A percentile compares a stretch with the other conserved stretches of the same genome.
phyloP scores from a whole-genome alignment of 257 asterid genomes.

The Primulina eburnea region DNA sequence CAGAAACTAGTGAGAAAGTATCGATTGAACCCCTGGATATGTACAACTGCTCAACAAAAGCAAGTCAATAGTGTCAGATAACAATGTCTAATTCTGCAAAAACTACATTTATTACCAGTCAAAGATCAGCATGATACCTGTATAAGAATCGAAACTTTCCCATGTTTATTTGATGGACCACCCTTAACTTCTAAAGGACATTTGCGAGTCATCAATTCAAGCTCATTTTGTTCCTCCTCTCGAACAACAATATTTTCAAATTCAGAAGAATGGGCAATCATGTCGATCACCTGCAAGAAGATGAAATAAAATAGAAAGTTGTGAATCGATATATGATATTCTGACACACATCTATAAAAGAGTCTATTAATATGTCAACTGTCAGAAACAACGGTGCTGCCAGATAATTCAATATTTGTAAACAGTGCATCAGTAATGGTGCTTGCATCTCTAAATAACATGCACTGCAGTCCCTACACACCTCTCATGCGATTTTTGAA shows the following conservation, averaged over 20 bases:
- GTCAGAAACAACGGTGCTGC: neutral
- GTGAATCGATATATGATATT: conserved; percentile 19
- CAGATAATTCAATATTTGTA: too few relatives aligned
- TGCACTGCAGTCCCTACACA: too few relatives aligned
- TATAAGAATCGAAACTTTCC: conserved; percentile 90
- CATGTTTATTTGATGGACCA: conserved; percentile 90
- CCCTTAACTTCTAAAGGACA: conserved; percentile 92
- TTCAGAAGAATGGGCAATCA: conserved; percentile 97
- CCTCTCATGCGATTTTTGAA: neutral
- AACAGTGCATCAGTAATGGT: too few relatives aligned
- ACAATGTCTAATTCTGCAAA: conserved; percentile 19
- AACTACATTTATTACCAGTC: conserved; percentile 18
- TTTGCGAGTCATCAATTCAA: conserved; percentile 69
- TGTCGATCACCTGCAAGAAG: conserved; percentile 69
- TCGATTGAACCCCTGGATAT: conserved; percentile 86
- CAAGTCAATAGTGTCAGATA: conserved; percentile 26
- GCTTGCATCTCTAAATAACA: too few relatives aligned
- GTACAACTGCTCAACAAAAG: conserved; percentile 61
- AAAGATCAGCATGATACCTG: conserved; percentile 54
- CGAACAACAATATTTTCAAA: conserved; percentile 92
- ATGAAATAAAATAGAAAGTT: conserved; percentile 16
- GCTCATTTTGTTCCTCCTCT: conserved; percentile 94
- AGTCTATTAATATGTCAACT: conserved; percentile 2
- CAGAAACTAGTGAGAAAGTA: conserved; percentile 83
- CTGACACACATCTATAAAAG: neutral